These are phyloP conservation scores for Sporothrix pallida DNA, from an alignment of 2,329 filamentous ascomycete genomes.

Conservation along the genomic window DNA sequence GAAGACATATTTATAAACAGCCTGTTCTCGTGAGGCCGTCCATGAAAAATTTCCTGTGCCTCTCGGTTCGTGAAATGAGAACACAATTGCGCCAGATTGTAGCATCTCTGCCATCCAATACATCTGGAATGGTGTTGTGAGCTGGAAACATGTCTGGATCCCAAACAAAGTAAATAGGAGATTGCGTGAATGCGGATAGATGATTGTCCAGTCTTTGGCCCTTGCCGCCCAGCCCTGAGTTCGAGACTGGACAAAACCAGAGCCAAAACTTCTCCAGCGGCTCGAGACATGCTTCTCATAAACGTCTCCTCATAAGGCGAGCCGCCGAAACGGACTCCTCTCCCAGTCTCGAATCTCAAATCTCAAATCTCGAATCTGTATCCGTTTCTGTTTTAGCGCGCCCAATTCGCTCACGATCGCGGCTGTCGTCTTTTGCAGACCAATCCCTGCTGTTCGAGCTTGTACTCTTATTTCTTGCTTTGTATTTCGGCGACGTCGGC, in stretches of 20 bases:
- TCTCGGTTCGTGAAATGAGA: background rate
- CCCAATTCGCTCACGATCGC: background rate
- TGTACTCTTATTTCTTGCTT: background rate
- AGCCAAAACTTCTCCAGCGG: no score
- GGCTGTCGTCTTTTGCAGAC: background rate
- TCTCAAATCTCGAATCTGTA: background rate
- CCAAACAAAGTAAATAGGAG: background rate
- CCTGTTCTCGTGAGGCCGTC: background rate
- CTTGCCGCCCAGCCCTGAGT: slow-evolving; percentile 8
- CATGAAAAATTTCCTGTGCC: background rate
- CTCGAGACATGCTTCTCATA: background rate
- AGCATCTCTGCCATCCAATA: no score
- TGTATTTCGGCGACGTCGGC: slow-evolving; percentile 5
- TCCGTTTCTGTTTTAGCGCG: background rate
- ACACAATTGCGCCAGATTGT: background rate
- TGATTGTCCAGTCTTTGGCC: background rate
- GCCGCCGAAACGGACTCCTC: background rate
- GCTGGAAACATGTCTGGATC: background rate
- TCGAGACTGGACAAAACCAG: background rate
- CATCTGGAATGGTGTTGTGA: background rate
- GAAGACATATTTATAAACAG: background rate
- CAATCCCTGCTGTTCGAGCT: no score
- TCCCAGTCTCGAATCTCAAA: background rate
- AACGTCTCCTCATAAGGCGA: background rate
- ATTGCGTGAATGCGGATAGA: background rate